Percentiles rank a stretch among this genome's conserved stretches.
These are phyloP conservation scores for Backusella mclennaniae DNA, from an alignment of 192 early-diverging fungal genomes.

Conservation along the genomic window DNA sequence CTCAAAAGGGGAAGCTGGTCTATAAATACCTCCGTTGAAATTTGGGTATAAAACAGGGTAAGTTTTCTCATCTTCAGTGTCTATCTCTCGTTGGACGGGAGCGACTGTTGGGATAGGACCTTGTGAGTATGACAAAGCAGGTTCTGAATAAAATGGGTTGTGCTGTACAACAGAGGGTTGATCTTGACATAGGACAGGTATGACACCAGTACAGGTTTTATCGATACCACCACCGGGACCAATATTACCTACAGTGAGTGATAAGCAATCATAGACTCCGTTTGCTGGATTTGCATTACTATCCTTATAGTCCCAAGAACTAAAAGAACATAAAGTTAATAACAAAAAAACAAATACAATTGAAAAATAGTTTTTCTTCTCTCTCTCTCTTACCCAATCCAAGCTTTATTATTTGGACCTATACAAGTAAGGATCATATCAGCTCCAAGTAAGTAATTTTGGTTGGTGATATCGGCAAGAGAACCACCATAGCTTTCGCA, in stretches of 20 bases:
- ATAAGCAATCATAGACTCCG: neutral
- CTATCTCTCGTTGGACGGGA: neutral
- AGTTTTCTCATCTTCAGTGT: neutral
- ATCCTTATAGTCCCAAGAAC: slow-evolving; percentile 7
- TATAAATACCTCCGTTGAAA: neutral
- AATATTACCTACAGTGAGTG: neutral
- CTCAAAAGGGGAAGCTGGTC: neutral
- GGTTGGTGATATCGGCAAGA: neutral
- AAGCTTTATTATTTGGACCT: neutral
- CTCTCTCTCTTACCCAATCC: neutral
- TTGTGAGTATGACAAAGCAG: neutral
- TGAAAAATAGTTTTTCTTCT: neutral
- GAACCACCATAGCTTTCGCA: neutral
- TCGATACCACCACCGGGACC: slow-evolving; percentile 4
- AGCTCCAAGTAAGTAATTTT: slow-evolving; percentile 5
- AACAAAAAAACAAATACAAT: neutral
- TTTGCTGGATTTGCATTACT: neutral
- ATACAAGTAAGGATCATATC: neutral
- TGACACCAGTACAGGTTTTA: neutral
- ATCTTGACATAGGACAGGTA: neutral
- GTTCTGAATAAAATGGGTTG: neutral
- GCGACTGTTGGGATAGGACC: neutral
- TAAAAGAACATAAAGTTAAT: neutral
- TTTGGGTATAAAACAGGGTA: neutral
- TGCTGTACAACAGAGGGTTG: neutral